Evolutionary conservation across 2,329 filamentous ascomycete species (phyloP).

Genomic region (Ceratocystiopsis brevicomis): DNA sequence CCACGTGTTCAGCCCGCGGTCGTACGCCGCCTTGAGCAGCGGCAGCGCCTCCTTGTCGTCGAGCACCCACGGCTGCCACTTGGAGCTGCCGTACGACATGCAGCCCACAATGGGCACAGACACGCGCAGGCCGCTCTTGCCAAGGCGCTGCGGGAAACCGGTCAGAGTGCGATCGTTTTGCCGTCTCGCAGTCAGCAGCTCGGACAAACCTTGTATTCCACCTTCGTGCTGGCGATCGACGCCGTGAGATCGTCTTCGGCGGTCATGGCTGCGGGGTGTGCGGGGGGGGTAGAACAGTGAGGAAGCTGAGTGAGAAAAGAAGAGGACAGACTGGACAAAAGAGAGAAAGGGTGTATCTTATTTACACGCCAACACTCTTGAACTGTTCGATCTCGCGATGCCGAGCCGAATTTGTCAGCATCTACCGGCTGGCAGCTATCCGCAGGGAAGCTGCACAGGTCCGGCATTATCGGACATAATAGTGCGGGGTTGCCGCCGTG

Average conservation of each 20-base stretch:
- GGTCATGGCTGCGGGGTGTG: neutral
- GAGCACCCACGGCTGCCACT: slow-evolving; percentile 30
- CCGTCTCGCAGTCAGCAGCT: too few relatives aligned
- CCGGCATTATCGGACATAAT: too few relatives aligned
- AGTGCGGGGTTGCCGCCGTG: too few relatives aligned
- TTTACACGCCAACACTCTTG: too few relatives aligned
- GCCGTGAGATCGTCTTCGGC: neutral
- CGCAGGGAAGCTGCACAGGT: too few relatives aligned
- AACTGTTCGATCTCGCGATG: too few relatives aligned
- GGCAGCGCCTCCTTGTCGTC: slow-evolving; percentile 26
- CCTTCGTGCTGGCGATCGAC: slow-evolving; percentile 2
- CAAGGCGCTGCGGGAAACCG: slow-evolving; percentile 15
- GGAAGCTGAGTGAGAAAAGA: neutral
- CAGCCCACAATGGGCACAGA: slow-evolving; percentile 34
- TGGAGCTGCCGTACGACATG: slow-evolving; percentile 28
- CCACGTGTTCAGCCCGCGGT: slow-evolving; percentile 39
- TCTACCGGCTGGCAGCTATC: too few relatives aligned
- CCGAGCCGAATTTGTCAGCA: too few relatives aligned
- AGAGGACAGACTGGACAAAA: neutral
- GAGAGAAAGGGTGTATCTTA: too few relatives aligned
- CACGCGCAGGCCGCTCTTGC: slow-evolving; percentile 34
- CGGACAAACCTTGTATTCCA: slow-evolving; percentile 2
- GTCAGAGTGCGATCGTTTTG: too few relatives aligned
- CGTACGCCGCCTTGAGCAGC: slow-evolving; percentile 41
- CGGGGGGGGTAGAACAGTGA: neutral